Evolutionary conservation across 495 filamentous ascomycete genomes (phyloP), one percentile per base, ranked within the genome.

Genomic region (Astrocystis sublimbata): DNA sequence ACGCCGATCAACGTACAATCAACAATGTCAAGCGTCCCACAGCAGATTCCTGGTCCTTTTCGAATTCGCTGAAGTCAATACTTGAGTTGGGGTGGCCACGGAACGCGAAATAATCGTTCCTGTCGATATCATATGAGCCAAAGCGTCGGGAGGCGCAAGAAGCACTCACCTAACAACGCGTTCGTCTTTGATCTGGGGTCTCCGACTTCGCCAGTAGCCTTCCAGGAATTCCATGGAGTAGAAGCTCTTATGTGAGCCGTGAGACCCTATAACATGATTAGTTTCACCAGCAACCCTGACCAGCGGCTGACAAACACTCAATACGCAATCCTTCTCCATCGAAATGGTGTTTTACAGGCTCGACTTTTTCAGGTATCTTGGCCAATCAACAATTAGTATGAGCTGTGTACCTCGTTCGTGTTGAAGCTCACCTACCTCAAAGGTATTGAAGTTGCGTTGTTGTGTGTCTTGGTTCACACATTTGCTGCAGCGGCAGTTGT

Each of bases 381-480:
- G 30, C 2, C 73, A 53, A 46, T 63, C 58, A 3, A 64, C 46
- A 33, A n/a, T 62, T 38, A 73, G 52, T 17, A 45, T 47, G 2
- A 2, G 52, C 30, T 10, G 2, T 7, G 42, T 21, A 42, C 28
- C 42, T 6, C 9, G 28, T n/a, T 2, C 15, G 8, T 55, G 21
- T 38, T 40, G 26, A 33, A 61, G n/a, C 66, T 36, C 59, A 75
- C 72, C 24, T 67, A 75, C 72, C 24, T 67, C 74, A 66, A 92
- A 93, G 0, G 87, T 92, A 67, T 93, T 81, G 38, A 89, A 78
- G 28, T 82, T 81, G 33, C 91, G 81, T 73, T 97, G 92, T 70
- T 75, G 85, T 13, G 92, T 97, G 54, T 89, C 85, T 60, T 84
- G 86, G 69, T 96, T 87, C 9, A 92, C 79, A 71, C 92, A 97